Evolutionary conservation across 2,329 filamentous ascomycete genomes (phyloP).

Genomic region (Dactylellina haptotyla): DNA sequence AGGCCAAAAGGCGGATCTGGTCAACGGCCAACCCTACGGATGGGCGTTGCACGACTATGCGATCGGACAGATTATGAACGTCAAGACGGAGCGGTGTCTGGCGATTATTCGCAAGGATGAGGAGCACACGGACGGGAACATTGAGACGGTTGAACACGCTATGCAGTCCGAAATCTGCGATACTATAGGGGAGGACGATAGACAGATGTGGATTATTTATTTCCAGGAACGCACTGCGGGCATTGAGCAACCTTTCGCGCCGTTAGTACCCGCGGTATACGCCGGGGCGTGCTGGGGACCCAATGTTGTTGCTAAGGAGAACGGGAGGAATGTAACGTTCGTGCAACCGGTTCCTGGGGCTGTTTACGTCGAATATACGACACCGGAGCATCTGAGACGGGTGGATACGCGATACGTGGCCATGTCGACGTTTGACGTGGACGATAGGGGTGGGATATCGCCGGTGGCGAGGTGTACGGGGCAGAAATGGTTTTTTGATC

Average conservation of each 20-base stretch:
- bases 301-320: neutral
- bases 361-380: conserved; percentile 11
- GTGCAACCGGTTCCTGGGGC: conserved; percentile 10
- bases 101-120: neutral
- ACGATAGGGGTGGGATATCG: conserved; percentile 18
- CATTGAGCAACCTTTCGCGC: conserved; percentile 32
- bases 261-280: conserved; percentile 27
- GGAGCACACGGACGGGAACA: neutral
- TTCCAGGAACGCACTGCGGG: neutral
- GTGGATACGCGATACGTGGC: conserved; percentile 42
- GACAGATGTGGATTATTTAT: conserved; percentile 35
- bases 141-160: conserved; percentile 5
- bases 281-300: conserved; percentile 7
- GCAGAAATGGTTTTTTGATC: conserved; percentile 45
- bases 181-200: conserved; percentile 2
- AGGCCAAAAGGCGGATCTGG: conserved; percentile 8
- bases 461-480: conserved; percentile 34
- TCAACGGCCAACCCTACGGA: conserved; percentile 11
- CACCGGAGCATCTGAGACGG: conserved; percentile 16
- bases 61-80: conserved; percentile 20
- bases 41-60: conserved; percentile 28
- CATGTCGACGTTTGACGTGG: conserved; percentile 34
- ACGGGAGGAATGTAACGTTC: neutral
- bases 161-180: conserved; percentile 25
- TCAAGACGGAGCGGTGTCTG: conserved; percentile 19